Evolutionary conservation across 2,329 filamentous ascomycete genomes (phyloP), one percentile per base, ranked within the genome.

Genomic region (Tolypocladium capitatum): DNA sequence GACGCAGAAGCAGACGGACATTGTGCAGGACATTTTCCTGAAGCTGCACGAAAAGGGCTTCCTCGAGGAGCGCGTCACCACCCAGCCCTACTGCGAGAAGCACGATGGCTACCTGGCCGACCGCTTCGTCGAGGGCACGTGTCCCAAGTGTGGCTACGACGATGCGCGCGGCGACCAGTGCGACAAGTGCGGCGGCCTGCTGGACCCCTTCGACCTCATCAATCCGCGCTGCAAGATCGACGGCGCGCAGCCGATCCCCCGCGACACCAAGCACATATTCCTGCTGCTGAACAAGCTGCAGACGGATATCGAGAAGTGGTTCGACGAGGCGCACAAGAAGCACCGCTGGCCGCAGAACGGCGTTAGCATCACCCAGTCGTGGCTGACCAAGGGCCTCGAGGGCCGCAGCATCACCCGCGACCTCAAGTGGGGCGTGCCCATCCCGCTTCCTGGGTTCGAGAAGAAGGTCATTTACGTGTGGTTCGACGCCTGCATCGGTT

Each of bases 401-500:
- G 82, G 84, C 44, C 82, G 91, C 56, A 87, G 86, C 53, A 97
- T 97, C 63, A 95, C 91, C 13, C 75, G 91, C 63, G 91, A 97
- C 70, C 72, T 96, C 51, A 90, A 86, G 63, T 96, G 91, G 91
- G 91, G 91, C 60, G 75, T 78, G 16, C 74, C 74, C 4, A 74
- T 79, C 43, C 75, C 72, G 32, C 62, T 61, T 43, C 65, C 43
- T 55, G 74, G 72, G 27, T 81, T 77, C 55, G 68, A 69, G 41
- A 68, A 71, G 54, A 80, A 80, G 71, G 91, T 95, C 52, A 81
- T 96, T 55, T 96, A 96, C 60, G 89, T 95, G 51, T 86, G 84
- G 88, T 88, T 96, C 62, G 87, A 94, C 63, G 87, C 87, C 47
- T 92, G 86, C 66, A 92, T 95, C 59, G 90, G 90, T 20, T 96